Evolutionary conservation across 1,284 basidiomycete species (phyloP), one percentile per base, ranked within the genome.

Genomic region (Microbotryomycetes sp.): DNA sequence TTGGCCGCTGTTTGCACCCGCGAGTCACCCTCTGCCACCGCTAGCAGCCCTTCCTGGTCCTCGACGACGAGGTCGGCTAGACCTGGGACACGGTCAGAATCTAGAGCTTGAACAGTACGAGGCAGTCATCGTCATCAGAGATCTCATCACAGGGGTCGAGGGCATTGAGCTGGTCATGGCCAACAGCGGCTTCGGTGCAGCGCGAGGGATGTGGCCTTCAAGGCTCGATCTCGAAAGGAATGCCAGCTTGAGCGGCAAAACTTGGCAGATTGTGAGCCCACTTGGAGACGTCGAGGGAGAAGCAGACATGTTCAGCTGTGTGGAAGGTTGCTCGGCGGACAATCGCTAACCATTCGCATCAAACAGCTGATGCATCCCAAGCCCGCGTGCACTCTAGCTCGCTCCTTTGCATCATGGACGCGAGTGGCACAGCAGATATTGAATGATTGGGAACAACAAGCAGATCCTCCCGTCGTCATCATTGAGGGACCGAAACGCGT

Each of bases 401-500:
- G 36, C 36, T 12, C 9, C 12, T 19, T 42, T 42, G 36, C 9
- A 9, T 12, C 12, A 12, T 42, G 36, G 36, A 12, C 36, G 36
- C 9, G 9, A 12, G 36, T 19, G 9, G 9, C 19, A 19, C 36
- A 19, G 9, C 19, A 12, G 12, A 12, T 42, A 42, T 19, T 12
- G 19, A 19, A 42, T 12, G 36, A 9, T 19, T 12, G 12, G 9
- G 12, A 42, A 19, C 9, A 9, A 42, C 9, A 12, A 42, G 36
- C 9, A 19, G 36, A 19, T 3, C 73, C 77, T 0, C 66, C 73
- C 4, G 71, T 80, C 0, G 76, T 76, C 64, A 73, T 97, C 1
- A 81, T 97, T 19, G 88, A 86, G 71, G 93, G 94, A 0, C 81
- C 86, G 0, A 94, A 90, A 75, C 86, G 89, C 57, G 82, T 84